Conservation (phyloP, 2,329 filamentous ascomycete species). For the Stagonosporopsis cucurbitacearum region DNA sequence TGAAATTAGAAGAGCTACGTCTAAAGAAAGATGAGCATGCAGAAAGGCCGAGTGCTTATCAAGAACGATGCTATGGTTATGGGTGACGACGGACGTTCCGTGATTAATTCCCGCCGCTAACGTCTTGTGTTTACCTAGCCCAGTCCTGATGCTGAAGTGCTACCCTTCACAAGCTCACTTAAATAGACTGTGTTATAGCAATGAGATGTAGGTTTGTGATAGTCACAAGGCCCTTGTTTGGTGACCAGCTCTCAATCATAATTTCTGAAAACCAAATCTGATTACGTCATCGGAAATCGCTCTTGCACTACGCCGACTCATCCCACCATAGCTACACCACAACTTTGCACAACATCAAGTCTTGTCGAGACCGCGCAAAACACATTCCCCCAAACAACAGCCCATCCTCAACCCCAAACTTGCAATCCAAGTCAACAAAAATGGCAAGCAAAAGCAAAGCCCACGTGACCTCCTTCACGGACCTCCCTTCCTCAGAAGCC, state of each 20-base stretch:
- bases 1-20: neutral
- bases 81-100: slow-evolving; percentile 17
- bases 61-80: neutral
- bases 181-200: neutral
- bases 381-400: neutral
- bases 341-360: neutral
- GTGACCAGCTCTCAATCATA: neutral
- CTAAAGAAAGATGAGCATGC: neutral
- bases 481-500: slow-evolving; percentile 32
- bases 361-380: neutral
- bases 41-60: slow-evolving; percentile 4
- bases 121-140: slow-evolving; percentile 1
- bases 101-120: slow-evolving; percentile 18
- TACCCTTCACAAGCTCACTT: neutral
- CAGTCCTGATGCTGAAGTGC: neutral
- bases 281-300: slow-evolving; percentile 17
- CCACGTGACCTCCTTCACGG: slow-evolving; percentile 28
- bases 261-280: neutral
- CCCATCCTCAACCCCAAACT: neutral
- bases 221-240: neutral
- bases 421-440: slow-evolving; percentile 8
- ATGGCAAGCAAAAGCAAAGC: slow-evolving; percentile 23
- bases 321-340: slow-evolving; percentile 14
- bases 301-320: slow-evolving; percentile 2
- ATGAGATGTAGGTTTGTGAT: neutral